Percentiles rank a stretch among this genome's conserved stretches.
These are phyloP conservation scores for Pneumocystis jirovecii DNA, from an alignment of 1,139 yeast species.

Conservation along the genomic window DNA sequence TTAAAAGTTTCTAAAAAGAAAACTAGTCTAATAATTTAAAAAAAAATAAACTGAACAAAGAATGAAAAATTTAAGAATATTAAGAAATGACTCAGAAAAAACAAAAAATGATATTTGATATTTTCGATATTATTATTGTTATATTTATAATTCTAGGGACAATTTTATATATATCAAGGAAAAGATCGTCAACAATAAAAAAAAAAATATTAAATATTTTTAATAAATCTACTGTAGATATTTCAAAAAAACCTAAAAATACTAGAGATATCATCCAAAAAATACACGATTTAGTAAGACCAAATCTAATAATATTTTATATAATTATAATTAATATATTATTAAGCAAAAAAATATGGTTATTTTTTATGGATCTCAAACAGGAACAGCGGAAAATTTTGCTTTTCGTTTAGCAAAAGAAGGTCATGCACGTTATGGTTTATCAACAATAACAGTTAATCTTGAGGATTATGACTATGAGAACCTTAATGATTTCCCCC, in stretches of 20 bases:
- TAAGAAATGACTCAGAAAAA: background rate
- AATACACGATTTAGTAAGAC: constrained; percentile 33
- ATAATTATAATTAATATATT: background rate
- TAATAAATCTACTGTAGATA: constrained; percentile 14
- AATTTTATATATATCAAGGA: background rate
- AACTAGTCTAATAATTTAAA: background rate
- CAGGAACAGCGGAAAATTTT: constrained; percentile 98
- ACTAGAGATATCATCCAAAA: constrained; percentile 41
- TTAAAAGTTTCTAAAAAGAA: background rate
- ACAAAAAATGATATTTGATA: background rate
- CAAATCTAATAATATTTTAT: background rate
- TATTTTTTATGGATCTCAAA: constrained; percentile 88
- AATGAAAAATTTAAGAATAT: background rate
- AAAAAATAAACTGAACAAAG: background rate
- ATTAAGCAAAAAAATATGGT: constrained; percentile 49
- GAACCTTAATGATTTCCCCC: constrained; percentile 43
- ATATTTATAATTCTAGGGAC: background rate
- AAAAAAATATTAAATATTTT: background rate
- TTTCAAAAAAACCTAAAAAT: constrained; percentile 5
- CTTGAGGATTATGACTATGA: constrained; percentile 80
- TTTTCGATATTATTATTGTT: background rate
- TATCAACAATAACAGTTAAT: constrained; percentile 76
- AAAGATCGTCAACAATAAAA: background rate
- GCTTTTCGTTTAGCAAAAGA: constrained; percentile 84
- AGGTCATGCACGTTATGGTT: constrained; percentile 63